phyloP scores from a whole-genome alignment of 495 filamentous ascomycete species.

The Penicillium canariense region DNA sequence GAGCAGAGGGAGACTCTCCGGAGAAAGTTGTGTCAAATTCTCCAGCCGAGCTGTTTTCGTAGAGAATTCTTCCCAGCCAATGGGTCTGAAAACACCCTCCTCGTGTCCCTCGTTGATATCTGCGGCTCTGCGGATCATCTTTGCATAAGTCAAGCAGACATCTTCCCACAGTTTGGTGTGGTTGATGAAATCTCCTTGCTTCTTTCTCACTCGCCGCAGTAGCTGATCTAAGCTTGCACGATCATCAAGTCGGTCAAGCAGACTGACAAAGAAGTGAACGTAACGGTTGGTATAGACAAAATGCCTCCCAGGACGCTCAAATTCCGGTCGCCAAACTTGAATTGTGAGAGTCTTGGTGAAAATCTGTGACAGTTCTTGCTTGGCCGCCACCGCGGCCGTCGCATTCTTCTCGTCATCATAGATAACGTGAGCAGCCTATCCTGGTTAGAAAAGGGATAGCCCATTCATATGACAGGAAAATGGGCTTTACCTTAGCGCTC shows the following conservation, averaged over 20 bases:
- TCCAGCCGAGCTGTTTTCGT: conserved; percentile 56
- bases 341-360: conserved; percentile 94
- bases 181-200: conserved; percentile 78
- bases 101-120: conserved; percentile 62
- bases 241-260: conserved; percentile 76
- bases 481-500: conserved; percentile 57
- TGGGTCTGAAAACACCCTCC: conserved; percentile 77
- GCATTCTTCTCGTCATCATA: conserved; percentile 56
- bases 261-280: conserved; percentile 70
- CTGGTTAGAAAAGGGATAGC: conserved; percentile 15
- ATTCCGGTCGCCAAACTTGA: conserved; percentile 94
- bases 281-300: conserved; percentile 94
- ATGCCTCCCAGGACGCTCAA: conserved; percentile 86
- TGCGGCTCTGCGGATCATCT: conserved; percentile 64
- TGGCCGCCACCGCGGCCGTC: conserved; percentile 59
- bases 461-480: too few relatives aligned
- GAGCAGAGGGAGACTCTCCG: conserved; percentile 46
- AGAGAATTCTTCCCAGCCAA: conserved; percentile 78
- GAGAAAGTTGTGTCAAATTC: conserved; percentile 42
- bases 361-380: conserved; percentile 76
- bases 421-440: conserved; percentile 65
- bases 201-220: conserved; percentile 77
- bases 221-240: conserved; percentile 75
- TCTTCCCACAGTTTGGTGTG: conserved; percentile 84
- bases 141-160: conserved; percentile 69